Evolutionary conservation across 805 yeast genomes (phyloP).

Genomic region (Metschnikowia lachancei): DNA sequence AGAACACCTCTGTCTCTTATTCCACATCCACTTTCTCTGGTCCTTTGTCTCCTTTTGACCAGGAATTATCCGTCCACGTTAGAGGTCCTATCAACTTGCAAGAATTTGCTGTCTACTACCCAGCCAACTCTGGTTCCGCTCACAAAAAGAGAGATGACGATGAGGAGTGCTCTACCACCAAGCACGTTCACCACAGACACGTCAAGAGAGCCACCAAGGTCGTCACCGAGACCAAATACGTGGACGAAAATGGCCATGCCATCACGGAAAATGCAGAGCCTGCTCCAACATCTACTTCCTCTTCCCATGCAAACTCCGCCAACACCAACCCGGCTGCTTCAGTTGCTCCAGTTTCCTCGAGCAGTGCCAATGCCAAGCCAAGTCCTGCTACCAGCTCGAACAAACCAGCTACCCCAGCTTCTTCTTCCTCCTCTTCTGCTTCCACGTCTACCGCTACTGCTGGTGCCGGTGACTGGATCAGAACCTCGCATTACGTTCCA

Average conservation of each 20-base stretch:
- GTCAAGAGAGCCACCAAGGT: constrained; percentile 61
- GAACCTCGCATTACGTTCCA: constrained; percentile 65
- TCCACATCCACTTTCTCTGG: constrained; percentile 61
- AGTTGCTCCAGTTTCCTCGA: neutral
- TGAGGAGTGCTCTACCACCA: constrained; percentile 44
- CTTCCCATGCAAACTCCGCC: neutral
- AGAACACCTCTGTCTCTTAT: constrained; percentile 69
- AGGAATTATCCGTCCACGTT: constrained; percentile 84
- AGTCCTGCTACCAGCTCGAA: neutral
- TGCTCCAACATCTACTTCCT: neutral
- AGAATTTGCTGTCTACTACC: constrained; percentile 89
- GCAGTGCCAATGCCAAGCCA: neutral
- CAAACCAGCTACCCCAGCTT: neutral
- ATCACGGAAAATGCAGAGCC: constrained; percentile 18
- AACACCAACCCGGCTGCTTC: neutral
- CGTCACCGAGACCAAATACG: constrained; percentile 76
- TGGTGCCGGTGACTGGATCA: constrained; percentile 51
- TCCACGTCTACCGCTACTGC: constrained; percentile 24
- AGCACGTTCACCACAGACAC: constrained; percentile 45
- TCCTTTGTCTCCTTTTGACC: constrained; percentile 72
- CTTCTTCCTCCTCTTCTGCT: constrained; percentile 29
- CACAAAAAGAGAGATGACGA: constrained; percentile 40
- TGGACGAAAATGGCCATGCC: constrained; percentile 56
- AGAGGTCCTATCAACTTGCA: constrained; percentile 81
- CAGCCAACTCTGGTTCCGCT: constrained; percentile 43